Percentiles rank a stretch among this genome's conserved stretches.
Evolutionary conservation across 768 basidiomycete species (phyloP).

Genomic region (Russula vinacea): DNA sequence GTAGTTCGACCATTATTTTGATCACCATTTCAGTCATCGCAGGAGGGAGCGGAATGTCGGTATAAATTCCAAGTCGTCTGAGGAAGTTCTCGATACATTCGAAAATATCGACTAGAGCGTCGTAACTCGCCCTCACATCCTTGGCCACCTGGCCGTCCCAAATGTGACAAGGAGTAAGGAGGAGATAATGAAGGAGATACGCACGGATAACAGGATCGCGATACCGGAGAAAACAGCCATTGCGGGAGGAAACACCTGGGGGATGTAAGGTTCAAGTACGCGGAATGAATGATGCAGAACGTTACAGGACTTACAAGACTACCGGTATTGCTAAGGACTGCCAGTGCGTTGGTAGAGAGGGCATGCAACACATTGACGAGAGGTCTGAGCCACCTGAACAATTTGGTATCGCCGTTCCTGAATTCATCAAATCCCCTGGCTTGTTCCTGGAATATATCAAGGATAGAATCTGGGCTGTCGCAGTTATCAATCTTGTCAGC

Average conservation of each 20-base stretch:
- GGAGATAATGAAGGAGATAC: not conserved
- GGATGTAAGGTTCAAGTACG: too few species aligned
- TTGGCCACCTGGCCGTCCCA: not conserved
- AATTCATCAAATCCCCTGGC: not conserved
- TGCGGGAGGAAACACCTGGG: not conserved
- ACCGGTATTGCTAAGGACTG: not conserved
- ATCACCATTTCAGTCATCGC: not conserved
- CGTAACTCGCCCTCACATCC: not conserved
- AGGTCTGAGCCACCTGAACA: not conserved
- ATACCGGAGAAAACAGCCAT: not conserved
- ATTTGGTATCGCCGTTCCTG: not conserved
- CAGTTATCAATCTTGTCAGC: not conserved
- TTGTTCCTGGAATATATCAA: not conserved
- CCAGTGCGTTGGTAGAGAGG: not conserved
- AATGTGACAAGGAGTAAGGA: too few species aligned
- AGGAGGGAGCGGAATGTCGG: not conserved
- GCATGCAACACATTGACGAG: not conserved
- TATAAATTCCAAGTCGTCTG: conserved; percentile 1
- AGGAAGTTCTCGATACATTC: not conserved
- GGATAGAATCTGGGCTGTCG: not conserved
- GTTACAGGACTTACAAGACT: not conserved
- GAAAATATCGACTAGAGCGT: not conserved
- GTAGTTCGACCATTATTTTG: not conserved
- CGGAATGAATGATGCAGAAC: too few species aligned
- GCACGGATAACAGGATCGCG: not conserved